Percentiles rank a stretch among this genome's conserved stretches.
These are phyloP conservation scores for Dalbergia cultrata DNA, from an alignment of 306 rosid genomes.

Conservation along the genomic window DNA sequence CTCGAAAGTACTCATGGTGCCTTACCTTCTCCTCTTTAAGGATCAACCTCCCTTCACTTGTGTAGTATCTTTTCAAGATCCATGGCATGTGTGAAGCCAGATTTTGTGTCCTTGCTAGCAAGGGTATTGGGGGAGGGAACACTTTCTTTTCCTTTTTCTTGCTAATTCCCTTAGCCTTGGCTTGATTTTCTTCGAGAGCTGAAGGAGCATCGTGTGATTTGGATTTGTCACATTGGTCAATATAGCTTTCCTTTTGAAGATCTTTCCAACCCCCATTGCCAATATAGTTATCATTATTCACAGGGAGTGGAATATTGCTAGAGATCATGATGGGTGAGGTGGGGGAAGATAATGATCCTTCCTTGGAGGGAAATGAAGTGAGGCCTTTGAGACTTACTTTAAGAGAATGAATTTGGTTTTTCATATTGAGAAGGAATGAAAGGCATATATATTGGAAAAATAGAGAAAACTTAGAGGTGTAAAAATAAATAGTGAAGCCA, in stretches of 20 bases:
- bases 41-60: constrained; percentile 70
- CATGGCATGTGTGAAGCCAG: constrained; percentile 72
- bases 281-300: constrained; percentile 51
- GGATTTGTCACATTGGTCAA: not conserved
- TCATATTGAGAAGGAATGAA: not conserved
- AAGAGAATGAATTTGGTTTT: not conserved
- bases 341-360: not conserved
- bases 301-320: not conserved
- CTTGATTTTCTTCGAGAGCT: not conserved
- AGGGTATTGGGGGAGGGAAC: constrained; percentile 77
- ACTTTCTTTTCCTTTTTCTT: constrained; percentile 33
- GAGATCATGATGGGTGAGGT: constrained; percentile 7
- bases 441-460: not conserved
- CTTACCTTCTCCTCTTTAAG: constrained; percentile 68
- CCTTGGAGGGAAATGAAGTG: not conserved
- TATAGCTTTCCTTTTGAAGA: constrained; percentile 22
- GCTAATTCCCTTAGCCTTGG: not conserved
- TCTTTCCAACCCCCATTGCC: constrained; percentile 72
- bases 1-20: constrained; percentile 70
- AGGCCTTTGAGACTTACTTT: constrained; percentile 10
- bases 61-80: constrained; percentile 67
- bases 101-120: constrained; percentile 69
- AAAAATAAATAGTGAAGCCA: not conserved
- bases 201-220: not conserved
- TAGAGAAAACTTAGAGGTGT: not conserved